These are phyloP conservation scores for Cercospora zeina DNA, from an alignment of 2,329 filamentous ascomycete species.

Conservation along the genomic window DNA sequence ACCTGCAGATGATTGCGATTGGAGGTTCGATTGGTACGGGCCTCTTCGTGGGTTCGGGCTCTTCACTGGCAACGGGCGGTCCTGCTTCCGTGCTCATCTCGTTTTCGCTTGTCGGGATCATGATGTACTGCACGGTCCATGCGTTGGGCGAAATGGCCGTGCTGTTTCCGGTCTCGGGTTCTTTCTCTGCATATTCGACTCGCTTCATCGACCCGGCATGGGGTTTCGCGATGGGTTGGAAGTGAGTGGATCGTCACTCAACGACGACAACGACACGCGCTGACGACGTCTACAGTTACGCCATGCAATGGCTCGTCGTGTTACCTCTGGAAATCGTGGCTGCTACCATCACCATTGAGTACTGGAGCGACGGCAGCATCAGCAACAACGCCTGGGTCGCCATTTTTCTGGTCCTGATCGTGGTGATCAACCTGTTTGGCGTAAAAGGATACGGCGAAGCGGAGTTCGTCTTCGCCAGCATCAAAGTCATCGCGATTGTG, in stretches of 20 bases:
- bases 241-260: slow-evolving; percentile 25
- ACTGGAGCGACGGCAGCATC: slow-evolving; percentile 36
- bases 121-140: slow-evolving; percentile 41
- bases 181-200: slow-evolving; percentile 41
- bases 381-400: slow-evolving; percentile 39
- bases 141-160: slow-evolving; percentile 42
- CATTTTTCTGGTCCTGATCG: slow-evolving; percentile 39
- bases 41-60: slow-evolving; percentile 41
- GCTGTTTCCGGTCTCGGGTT: slow-evolving; percentile 41
- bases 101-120: slow-evolving; percentile 38
- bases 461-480: slow-evolving; percentile 42
- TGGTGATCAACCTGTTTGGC: slow-evolving; percentile 40
- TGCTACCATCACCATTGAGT: slow-evolving; percentile 39
- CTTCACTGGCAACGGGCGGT: slow-evolving; percentile 38
- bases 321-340: slow-evolving; percentile 41
- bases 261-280: background rate
- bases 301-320: slow-evolving; percentile 40
- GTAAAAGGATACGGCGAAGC: slow-evolving; percentile 42
- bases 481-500: slow-evolving; percentile 50
- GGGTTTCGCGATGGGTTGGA: slow-evolving; percentile 43
- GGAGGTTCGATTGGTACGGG: slow-evolving; percentile 39
- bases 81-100: slow-evolving; percentile 41
- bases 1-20: slow-evolving; percentile 97
- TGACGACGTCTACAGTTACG: slow-evolving; percentile 34
- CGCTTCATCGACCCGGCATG: slow-evolving; percentile 41